Percentiles rank a stretch among this genome's conserved stretches.
phyloP scores from a whole-genome alignment of 106 monocot genomes.

The Triglochin maritima region DNA sequence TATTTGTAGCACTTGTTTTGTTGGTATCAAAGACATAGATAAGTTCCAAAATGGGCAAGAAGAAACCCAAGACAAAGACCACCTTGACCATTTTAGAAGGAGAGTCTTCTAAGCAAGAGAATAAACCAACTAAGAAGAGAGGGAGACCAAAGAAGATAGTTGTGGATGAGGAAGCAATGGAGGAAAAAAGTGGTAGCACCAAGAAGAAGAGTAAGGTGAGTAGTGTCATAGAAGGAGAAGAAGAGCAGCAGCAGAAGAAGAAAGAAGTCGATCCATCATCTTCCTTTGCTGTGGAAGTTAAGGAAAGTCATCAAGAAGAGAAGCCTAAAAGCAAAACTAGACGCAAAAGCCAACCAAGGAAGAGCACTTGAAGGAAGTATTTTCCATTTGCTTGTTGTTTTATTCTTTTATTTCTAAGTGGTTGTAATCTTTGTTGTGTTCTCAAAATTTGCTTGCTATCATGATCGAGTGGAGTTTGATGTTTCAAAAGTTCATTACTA shows the following conservation, averaged over 20 bases:
- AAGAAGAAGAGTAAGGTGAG: slow-evolving; percentile 3
- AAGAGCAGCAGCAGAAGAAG: neutral
- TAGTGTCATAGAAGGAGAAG: neutral
- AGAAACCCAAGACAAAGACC: neutral
- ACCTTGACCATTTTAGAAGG: neutral
- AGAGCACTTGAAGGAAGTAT: slow-evolving; percentile 1
- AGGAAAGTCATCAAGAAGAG: slow-evolving; percentile 2
- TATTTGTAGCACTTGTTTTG: neutral
- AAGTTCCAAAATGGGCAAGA: neutral
- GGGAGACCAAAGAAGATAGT: slow-evolving; percentile 5
- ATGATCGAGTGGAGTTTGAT: too few species aligned
- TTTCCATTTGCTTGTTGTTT: too few species aligned
- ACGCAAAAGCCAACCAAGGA: slow-evolving; percentile 11
- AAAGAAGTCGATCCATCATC: neutral
- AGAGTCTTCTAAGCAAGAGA: neutral
- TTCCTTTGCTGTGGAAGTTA: neutral
- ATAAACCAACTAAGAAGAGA: slow-evolving; percentile 3
- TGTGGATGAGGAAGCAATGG: neutral
- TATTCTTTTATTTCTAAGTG: too few species aligned
- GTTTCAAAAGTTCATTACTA: too few species aligned
- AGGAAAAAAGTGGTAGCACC: neutral
- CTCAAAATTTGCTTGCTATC: too few species aligned
- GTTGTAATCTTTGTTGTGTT: too few species aligned
- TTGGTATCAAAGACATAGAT: neutral
- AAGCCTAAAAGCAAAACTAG: slow-evolving; percentile 8